phyloP scores from a whole-genome alignment of 2,329 filamentous ascomycete species.

The Colletotrichum trifolii region DNA sequence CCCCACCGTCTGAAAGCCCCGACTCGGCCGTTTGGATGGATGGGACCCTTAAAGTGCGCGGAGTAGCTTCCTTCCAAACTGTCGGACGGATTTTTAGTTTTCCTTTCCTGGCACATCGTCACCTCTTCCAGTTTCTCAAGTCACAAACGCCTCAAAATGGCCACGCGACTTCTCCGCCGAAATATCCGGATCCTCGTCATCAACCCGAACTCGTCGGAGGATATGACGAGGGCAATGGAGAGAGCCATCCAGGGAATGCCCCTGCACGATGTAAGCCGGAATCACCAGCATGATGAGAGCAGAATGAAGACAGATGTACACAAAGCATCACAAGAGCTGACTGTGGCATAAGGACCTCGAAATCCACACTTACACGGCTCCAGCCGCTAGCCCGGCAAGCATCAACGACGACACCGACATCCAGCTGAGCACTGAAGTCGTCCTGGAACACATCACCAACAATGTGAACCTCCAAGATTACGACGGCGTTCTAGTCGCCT shows the following conservation, averaged over 20 bases:
- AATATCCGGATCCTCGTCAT: constrained; percentile 72
- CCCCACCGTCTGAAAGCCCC: constrained; percentile 3
- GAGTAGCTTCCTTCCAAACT: not conserved
- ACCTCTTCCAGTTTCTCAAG: not conserved
- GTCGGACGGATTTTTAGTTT: not conserved
- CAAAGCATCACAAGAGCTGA: constrained; percentile 10
- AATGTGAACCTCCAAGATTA: constrained; percentile 56
- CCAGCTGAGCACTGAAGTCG: constrained; percentile 68
- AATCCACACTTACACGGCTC: constrained; percentile 74
- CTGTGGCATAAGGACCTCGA: constrained; percentile 52
- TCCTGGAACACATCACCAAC: constrained; percentile 60
- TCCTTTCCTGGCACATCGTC: not conserved
- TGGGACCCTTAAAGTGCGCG: not conserved
- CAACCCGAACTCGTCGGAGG: constrained; percentile 81
- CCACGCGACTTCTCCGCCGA: constrained; percentile 43
- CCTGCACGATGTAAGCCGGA: constrained; percentile 49
- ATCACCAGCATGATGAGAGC: not conserved
- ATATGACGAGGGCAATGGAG: constrained; percentile 77
- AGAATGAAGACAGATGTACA: not conserved
- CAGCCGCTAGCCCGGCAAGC: constrained; percentile 71
- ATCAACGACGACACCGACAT: constrained; percentile 84
- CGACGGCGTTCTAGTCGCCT: constrained; percentile 87
- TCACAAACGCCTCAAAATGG: constrained; percentile 38
- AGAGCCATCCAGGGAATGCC: constrained; percentile 57
- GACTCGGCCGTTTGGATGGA: constrained; percentile 11